phyloP scores from a whole-genome alignment of 2,329 filamentous ascomycete species.

The Fusarium palustre region DNA sequence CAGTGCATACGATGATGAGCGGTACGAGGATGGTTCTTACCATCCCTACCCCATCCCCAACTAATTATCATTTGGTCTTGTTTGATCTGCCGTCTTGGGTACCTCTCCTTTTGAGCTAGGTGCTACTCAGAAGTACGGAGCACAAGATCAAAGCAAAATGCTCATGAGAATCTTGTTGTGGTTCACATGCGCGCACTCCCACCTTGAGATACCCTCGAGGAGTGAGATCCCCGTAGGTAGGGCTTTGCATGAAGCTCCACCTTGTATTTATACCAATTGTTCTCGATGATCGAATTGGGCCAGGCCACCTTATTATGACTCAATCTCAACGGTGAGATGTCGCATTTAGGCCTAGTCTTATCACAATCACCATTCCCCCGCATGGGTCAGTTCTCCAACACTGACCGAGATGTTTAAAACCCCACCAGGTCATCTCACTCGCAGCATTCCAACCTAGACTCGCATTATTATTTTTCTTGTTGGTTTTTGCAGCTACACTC shows the following conservation, averaged over 20 bases:
- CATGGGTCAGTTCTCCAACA: conserved; percentile 26
- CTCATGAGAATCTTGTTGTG: conserved; percentile 7
- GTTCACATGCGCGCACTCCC: conserved; percentile 16
- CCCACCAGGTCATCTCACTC: conserved; percentile 18
- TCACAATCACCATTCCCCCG: conserved; percentile 34
- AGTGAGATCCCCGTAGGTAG: conserved; percentile 35
- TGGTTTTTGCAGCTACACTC: conserved; percentile 28
- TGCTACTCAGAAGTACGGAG: conserved; percentile 9
- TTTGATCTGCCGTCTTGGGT: conserved; percentile 22
- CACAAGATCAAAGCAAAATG: conserved; percentile 25
- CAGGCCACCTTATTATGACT: conserved; percentile 32
- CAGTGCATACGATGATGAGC: conserved; percentile 48
- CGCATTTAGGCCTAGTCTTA: conserved; percentile 28
- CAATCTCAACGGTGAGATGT: conserved; percentile 30
- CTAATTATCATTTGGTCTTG: conserved; percentile 35
- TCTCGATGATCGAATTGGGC: conserved; percentile 36
- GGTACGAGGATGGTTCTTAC: conserved; percentile 53
- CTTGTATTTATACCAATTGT: conserved; percentile 27
- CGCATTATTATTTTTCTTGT: conserved; percentile 22
- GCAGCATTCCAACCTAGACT: conserved; percentile 34
- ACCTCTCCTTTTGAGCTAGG: neutral
- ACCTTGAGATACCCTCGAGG: conserved; percentile 18
- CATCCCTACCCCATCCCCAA: conserved; percentile 52
- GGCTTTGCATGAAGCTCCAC: conserved; percentile 37
- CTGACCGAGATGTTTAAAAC: conserved; percentile 28